Base-by-base conservation (phyloP, 768 basidiomycete species). In the Cubamyces lactineus region DNA sequence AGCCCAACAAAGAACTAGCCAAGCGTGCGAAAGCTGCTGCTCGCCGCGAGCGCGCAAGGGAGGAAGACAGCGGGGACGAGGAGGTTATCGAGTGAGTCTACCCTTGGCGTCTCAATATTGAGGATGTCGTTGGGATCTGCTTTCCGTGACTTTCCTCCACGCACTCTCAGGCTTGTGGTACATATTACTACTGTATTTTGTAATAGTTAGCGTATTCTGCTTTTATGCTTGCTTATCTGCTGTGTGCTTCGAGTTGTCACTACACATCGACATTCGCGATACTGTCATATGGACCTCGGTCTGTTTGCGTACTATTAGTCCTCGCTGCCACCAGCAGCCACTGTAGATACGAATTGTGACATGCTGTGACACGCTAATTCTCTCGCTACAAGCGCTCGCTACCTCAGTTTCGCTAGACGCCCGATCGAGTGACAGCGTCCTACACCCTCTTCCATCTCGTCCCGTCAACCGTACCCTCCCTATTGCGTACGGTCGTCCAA, bases 1-100 rank as follows among this genome's bases (percentile, higher is more conserved):
- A 80, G 60, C 70, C 76, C 2, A 80, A 94, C 73, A 82, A 81
- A 53, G 82, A 78, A 0, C 73, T 94, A 16, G 85, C 79, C 34
- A 87, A 84, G 73, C 86, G 81, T 57, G 82, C 88, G 54, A 88
- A 82, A 68, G 82, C 80, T 3, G 78, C 79, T 57, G 75, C 78
- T n/a, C 83, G 89, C 56, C 80, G 87, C 41, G 77, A 78, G 40
- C 68, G 69, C 11, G 67, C 67, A 43, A 50, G 70, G 24, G 78
- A 78, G 64, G 73, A 72, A 59, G 78, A 77, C 38, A 76, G 74
- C 17, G 58, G 47, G 5, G 72, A 69, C 15, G 82, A 81, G 51
- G 82, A 84, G 61, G 86, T 91, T 48, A 84, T 85, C 45, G 89
- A 91, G 23, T 62, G 43, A 50, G 16, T 28, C 12, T 8, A 13